Evolutionary conservation across 257 asterid genomes (phyloP), one percentile per base, ranked within the genome.

Genomic region (Primulina huaijiensis): DNA sequence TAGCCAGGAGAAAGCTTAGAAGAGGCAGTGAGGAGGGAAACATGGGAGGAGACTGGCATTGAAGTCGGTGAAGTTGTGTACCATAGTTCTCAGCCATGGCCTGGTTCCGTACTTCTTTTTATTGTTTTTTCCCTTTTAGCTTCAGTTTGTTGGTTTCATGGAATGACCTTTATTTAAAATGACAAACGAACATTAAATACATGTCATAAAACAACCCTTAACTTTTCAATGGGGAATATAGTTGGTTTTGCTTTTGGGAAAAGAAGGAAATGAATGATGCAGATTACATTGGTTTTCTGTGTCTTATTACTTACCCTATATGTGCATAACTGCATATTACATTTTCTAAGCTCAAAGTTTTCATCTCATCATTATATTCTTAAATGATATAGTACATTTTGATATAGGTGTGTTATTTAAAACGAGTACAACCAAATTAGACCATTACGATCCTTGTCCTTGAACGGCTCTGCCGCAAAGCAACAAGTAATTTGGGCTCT

Each of bases 41-140:
- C 99, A 34, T 83, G 84, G 89, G 99, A 93, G 82, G 99, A 93
- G 83, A 75, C 96, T 46, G 96, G 99, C 70, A 80, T 93, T 74
- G 99, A 93, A 84, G 96, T 93, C 75, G 99, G 92, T 55, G 91
- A 93, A 72, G 99, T 93, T 60, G 82, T 89, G 58, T 90, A 93
- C 74, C 97, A 89, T 81, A 90, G 97, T 82, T 93, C 99, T 81
- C 99, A 90, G 84, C 99, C 97, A 34, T 93, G 96, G 97, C 99
- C 99, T 37, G 97, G 98, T 92, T 86, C 52, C 10, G 16, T 53
- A 5, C 20, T 46, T 16, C 8, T 73, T 65, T 71, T 56, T 57
- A 19, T 33, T 31, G 55, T n/a, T 59, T 33, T 10, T 40, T 16
- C 70, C 9, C 10, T 25, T 67, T 73, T 43, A 7, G 2, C 12